Conservation (phyloP, 139 green algal species). For the Chlamydomonas sphaeroides region DNA sequence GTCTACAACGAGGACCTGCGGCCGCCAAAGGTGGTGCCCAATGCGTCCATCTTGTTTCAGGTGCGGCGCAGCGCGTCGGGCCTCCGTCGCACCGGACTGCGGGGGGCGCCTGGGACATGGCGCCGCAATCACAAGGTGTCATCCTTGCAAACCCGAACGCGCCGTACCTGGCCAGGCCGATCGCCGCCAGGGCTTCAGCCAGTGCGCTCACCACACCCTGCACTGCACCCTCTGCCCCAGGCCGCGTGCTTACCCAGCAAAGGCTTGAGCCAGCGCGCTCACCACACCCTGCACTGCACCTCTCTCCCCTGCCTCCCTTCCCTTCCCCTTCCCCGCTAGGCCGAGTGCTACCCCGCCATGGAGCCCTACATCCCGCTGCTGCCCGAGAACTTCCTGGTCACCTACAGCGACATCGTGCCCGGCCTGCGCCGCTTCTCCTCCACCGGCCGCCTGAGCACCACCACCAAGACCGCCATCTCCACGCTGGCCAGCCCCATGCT, state of each 20-base stretch:
- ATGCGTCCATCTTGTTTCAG: slow-evolving; percentile 64
- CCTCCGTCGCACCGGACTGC: too few relatives aligned
- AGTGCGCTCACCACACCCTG: too few relatives aligned
- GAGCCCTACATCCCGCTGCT: slow-evolving; percentile 60
- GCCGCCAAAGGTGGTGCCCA: slow-evolving; percentile 58
- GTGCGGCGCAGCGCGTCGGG: not conserved
- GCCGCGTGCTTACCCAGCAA: too few relatives aligned
- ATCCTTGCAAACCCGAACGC: too few relatives aligned
- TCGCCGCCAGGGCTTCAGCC: too few relatives aligned
- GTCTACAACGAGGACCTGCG: slow-evolving; percentile 61
- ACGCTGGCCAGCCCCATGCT: slow-evolving; percentile 67
- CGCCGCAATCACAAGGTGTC: too few relatives aligned
- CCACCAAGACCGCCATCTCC: slow-evolving; percentile 53
- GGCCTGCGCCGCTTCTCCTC: slow-evolving; percentile 49
- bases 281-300: too few relatives aligned
- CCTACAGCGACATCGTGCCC: slow-evolving; percentile 57
- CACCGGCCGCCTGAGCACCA: slow-evolving; percentile 15
- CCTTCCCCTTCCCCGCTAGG: slow-evolving; percentile 41
- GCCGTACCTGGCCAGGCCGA: too few relatives aligned
- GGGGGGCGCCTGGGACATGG: too few relatives aligned
- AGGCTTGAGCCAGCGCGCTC: too few relatives aligned
- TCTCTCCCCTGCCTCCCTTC: not conserved
- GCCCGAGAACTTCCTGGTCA: slow-evolving; percentile 70
- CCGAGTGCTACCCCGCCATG: slow-evolving; percentile 66
- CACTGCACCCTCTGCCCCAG: too few relatives aligned